Base-by-base conservation (phyloP, 148 eudicot genomes). In the Chenopodium suecicum region DNA sequence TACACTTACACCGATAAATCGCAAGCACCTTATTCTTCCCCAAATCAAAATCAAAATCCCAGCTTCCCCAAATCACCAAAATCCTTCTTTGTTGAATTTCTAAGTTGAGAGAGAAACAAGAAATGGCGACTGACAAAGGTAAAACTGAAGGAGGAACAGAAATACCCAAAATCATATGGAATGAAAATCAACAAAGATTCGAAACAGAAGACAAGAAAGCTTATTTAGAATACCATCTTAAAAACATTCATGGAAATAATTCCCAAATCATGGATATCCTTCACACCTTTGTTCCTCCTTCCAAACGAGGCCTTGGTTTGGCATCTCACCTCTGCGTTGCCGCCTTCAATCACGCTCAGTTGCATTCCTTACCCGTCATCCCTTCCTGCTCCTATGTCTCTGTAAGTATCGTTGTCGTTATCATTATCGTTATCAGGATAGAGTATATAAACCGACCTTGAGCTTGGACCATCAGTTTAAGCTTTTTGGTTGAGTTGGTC, bases 301-400 rank as follows among this genome's bases (percentile, higher is more conserved):
- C 83, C 80, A 91, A 87, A 73, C 81, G 97, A 74, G 97, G 97
- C 7, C 64, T 90, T 14, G 97, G 97, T 23, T 83, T 93, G 63
- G 97, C 97, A 11, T 86, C 95, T 68, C 86, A 76, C 17, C 93
- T 93, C 85, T 91, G 93, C 73, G 85, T 85, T 52, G 87, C 97
- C 37, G 97, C 97, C 70, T 90, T 93, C 76, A 75, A 86, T 71
- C 97, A 93, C 73, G 97, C 97, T 69, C 83, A 86, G 6, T 86
- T 89, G 46, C 84, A 86, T 69, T 86, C 91, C 62, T 29, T 93
- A 44, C 70, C 89, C 44, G 86, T 93, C 84, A 84, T 90, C 9
- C 97, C 97, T 19, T 79, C 97, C 27, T 93, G 97, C 88, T 88
- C 97, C 50, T 93, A 93, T 71, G 91, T 93, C 85, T 93, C 97